Conservation (phyloP, 495 filamentous ascomycete species). For the Glutinoglossum americanum region DNA sequence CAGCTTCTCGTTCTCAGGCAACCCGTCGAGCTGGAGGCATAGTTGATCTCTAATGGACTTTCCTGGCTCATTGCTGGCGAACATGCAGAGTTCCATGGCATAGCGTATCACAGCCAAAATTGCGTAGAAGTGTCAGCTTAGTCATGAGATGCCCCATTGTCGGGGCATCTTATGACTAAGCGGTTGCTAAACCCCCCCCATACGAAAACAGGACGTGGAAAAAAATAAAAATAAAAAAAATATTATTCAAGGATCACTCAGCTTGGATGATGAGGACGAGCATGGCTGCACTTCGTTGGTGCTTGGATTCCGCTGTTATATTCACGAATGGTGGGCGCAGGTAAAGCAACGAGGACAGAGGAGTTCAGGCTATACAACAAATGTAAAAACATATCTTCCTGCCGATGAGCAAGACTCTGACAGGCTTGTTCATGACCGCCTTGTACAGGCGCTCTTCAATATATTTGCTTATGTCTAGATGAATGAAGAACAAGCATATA, state of each 20-base stretch:
- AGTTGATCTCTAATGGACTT: no score
- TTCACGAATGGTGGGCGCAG: background rate
- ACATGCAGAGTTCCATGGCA: no score
- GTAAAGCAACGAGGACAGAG: background rate
- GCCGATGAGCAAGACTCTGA: background rate
- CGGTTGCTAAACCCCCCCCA: no score
- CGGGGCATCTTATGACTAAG: no score
- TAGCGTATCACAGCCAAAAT: no score
- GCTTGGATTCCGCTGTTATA: background rate
- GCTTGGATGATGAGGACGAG: background rate
- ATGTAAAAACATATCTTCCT: background rate
- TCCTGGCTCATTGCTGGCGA: no score
- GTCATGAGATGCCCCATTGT: no score
- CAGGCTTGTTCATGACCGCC: background rate
- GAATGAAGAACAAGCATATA: background rate
- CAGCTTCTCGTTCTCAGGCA: no score
- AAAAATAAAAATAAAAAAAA: no score
- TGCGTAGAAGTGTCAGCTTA: no score
- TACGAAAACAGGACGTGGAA: background rate
- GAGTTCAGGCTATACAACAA: background rate
- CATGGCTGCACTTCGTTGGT: background rate
- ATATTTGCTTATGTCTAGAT: background rate
- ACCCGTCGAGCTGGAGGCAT: no score
- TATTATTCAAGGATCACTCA: background rate
- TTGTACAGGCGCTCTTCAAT: background rate